A percentile compares a stretch with the other conserved stretches of the same genome.
phyloP scores from a whole-genome alignment of 2,329 filamentous ascomycete genomes.

The Canariomyces notabilis region DNA sequence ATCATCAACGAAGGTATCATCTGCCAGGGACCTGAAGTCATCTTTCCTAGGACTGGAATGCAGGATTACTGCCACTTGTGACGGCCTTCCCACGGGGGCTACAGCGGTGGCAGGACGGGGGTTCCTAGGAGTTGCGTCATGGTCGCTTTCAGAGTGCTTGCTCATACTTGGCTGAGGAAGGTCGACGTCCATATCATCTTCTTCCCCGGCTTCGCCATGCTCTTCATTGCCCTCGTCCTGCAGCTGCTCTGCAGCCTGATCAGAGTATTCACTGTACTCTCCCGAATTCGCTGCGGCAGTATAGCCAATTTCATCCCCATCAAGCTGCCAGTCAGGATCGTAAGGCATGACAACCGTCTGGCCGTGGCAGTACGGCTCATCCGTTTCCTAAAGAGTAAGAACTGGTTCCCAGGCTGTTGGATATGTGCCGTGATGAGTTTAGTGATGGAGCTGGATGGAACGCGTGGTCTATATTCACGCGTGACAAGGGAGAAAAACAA shows the following conservation, averaged over 20 bases:
- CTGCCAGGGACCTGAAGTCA: neutral
- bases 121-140: conserved; percentile 2
- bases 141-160: neutral
- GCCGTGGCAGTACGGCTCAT: too few relatives aligned
- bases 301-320: neutral
- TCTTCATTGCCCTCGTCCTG: neutral
- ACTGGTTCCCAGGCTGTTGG: too few relatives aligned
- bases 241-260: neutral
- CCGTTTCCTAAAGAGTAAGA: too few relatives aligned
- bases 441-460: too few relatives aligned
- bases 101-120: neutral
- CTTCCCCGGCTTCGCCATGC: neutral
- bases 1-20: conserved; percentile 2
- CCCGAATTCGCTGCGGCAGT: neutral
- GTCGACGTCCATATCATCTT: conserved; percentile 10
- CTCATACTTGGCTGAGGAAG: neutral
- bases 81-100: neutral
- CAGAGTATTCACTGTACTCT: neutral
- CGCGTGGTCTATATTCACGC: too few relatives aligned
- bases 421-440: too few relatives aligned
- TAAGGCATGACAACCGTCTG: too few relatives aligned
- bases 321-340: conserved; percentile 13
- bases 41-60: conserved; percentile 13
- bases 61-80: conserved; percentile 12
- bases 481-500: too few relatives aligned